A percentile compares a stretch with the other conserved stretches of the same genome.
Evolutionary conservation across 192 early-diverging fungal species (phyloP).

Genomic region (Linnemannia exigua): DNA sequence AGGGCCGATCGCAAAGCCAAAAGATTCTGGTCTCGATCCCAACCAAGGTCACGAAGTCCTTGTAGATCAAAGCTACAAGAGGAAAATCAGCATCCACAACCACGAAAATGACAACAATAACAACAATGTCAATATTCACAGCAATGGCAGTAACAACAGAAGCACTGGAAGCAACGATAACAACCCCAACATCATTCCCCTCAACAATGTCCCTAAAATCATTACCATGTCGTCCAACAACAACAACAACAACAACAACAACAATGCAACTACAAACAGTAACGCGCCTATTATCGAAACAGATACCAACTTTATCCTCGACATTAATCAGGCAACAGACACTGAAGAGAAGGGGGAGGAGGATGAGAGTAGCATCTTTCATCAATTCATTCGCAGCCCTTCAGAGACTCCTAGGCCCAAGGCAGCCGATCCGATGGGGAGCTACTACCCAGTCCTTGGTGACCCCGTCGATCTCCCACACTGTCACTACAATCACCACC

Average conservation of each 20-base stretch:
- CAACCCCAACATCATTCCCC: background rate
- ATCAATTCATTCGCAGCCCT: background rate
- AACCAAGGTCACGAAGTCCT: background rate
- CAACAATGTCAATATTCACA: background rate
- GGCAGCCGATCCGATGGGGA: background rate
- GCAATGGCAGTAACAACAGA: background rate
- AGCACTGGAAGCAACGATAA: background rate
- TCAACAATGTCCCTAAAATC: background rate
- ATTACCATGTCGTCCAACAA: background rate
- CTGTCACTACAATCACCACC: no score
- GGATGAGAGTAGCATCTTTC: background rate
- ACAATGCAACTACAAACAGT: background rate
- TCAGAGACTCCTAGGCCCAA: background rate
- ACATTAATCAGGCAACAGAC: background rate
- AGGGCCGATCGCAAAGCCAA: no score
- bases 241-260: background rate
- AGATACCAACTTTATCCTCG: background rate
- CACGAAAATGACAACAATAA: background rate
- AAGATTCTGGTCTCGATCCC: background rate
- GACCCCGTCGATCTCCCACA: background rate
- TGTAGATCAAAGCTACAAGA: background rate
- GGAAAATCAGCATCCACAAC: background rate
- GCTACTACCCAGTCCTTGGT: background rate
- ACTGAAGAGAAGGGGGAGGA: background rate
- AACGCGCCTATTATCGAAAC: background rate